Conservation (phyloP, 2,329 filamentous ascomycete genomes). For the Diaporthe batatas region DNA sequence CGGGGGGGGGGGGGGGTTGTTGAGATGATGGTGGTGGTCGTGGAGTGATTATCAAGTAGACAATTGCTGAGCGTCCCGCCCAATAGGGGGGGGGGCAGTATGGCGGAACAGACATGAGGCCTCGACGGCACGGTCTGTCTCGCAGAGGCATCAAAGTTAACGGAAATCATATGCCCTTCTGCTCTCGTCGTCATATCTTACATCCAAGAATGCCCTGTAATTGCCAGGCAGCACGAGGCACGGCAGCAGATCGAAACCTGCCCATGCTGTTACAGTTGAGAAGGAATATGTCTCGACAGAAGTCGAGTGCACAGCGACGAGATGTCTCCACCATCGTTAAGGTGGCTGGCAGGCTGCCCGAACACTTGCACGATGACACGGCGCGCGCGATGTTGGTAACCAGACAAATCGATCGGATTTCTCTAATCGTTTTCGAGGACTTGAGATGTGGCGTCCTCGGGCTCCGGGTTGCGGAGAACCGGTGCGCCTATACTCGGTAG, state of each 20-base stretch:
- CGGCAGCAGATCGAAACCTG: not conserved
- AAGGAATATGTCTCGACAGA: too few relatives aligned
- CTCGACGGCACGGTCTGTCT: not conserved
- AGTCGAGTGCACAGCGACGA: not conserved
- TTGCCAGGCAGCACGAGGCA: not conserved
- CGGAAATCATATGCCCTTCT: not conserved
- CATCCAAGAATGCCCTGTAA: not conserved
- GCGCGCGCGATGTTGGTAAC: constrained; percentile 15
- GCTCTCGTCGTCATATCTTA: not conserved
- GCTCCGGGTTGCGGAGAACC: constrained; percentile 37
- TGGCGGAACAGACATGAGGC: not conserved
- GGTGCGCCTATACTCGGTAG: constrained; percentile 40
- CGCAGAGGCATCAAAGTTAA: not conserved
- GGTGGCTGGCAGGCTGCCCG: not conserved
- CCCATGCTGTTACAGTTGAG: not conserved
- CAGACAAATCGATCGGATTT: constrained; percentile 42
- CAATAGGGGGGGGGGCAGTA: too few relatives aligned
- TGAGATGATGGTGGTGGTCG: not conserved
- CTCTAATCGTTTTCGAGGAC: constrained; percentile 42
- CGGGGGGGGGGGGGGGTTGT: not conserved
- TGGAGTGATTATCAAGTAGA: not conserved
- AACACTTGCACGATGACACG: not conserved
- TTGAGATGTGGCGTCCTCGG: constrained; percentile 40
- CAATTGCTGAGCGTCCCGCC: not conserved
- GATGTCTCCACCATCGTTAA: too few relatives aligned